Evolutionary conservation across 2,329 filamentous ascomycete genomes (phyloP), one percentile per base, ranked within the genome.

Genomic region (Aspergillus transmontanensis): DNA sequence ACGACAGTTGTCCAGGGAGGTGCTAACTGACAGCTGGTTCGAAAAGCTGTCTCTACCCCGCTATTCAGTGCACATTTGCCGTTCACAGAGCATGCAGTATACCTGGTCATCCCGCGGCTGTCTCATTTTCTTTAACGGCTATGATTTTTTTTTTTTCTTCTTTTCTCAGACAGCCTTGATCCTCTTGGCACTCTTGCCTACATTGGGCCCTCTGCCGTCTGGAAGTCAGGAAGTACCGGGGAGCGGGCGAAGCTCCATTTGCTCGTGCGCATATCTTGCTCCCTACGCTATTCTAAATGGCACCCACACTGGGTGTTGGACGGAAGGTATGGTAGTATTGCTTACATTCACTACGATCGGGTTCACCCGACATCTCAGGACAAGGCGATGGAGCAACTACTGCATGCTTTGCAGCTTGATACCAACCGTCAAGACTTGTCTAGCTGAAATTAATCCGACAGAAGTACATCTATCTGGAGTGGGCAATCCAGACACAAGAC

Each of bases 151-250:
- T 58, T n/a, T 5, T 36, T 36, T 36, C 4, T 4, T 32, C 12
- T 14, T 36, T 36, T 36, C 11, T 36, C 36, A 39, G 46, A 53
- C 64, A 64, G 62, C 58, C 62, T 61, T 63, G 62, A 61, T 55
- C 28, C 14, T 56, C 62, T 63, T 68, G 64, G 62, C 64, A 59
- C 57, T 50, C 57, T 60, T 55, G 45, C 41, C 34, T 28, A 34
- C 26, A 21, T 26, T 46, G 14, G 43, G 36, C 57, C 54, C 57
- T 66, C 55, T 59, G 32, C 57, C 55, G 28, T 54, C 30, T 43
- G 21, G 58, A 30, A 4, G 48, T 34, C 26, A 54, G 26, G 10
- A 21, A 23, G 41, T 48, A 46, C 36, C 62, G 26, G 16, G 39
- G 46, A n/a, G 19, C 19, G 19, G 36, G 28, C 21, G 48, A 51